Percentiles rank a stretch among this genome's conserved stretches.
Conservation (phyloP, 1,284 basidiomycete species). For the Fomitiporia mediterranea region DNA sequence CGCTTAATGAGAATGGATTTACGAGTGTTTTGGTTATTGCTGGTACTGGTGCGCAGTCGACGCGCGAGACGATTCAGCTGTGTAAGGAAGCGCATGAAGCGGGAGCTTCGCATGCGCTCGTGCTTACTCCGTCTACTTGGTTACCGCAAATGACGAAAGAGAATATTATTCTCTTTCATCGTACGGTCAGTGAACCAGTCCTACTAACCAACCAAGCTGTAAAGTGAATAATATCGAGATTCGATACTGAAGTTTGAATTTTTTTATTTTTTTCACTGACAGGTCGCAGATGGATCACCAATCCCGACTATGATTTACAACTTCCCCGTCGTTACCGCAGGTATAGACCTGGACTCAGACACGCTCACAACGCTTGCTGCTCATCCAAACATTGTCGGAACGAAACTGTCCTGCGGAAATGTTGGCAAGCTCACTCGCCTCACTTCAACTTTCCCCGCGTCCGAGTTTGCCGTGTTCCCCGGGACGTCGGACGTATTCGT, state of each 20-base stretch:
- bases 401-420: slow-evolving; percentile 82
- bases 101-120: slow-evolving; percentile 74
- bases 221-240: too few species aligned
- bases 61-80: slow-evolving; percentile 78
- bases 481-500: slow-evolving; percentile 64
- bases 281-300: slow-evolving; percentile 80
- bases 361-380: slow-evolving; percentile 64
- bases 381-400: slow-evolving; percentile 87
- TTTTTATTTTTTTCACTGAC: slow-evolving; percentile 13
- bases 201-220: too few species aligned
- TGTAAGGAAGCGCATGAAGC: slow-evolving; percentile 74
- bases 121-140: slow-evolving; percentile 72
- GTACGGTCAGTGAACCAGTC: slow-evolving; percentile 47
- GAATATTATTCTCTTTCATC: slow-evolving; percentile 60
- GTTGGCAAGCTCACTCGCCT: slow-evolving; percentile 82
- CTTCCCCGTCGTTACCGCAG: slow-evolving; percentile 79
- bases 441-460: slow-evolving; percentile 46
- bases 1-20: slow-evolving; percentile 72
- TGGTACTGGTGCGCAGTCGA: slow-evolving; percentile 81
- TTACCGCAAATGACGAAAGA: slow-evolving; percentile 56
- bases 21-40: slow-evolving; percentile 69
- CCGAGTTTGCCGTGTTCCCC: slow-evolving; percentile 58
- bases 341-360: slow-evolving; percentile 85
- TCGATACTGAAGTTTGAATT: too few species aligned
- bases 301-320: slow-evolving; percentile 91